phyloP scores from a whole-genome alignment of 1,284 basidiomycete species.

The Pyrrhoderma lamaoense region DNA sequence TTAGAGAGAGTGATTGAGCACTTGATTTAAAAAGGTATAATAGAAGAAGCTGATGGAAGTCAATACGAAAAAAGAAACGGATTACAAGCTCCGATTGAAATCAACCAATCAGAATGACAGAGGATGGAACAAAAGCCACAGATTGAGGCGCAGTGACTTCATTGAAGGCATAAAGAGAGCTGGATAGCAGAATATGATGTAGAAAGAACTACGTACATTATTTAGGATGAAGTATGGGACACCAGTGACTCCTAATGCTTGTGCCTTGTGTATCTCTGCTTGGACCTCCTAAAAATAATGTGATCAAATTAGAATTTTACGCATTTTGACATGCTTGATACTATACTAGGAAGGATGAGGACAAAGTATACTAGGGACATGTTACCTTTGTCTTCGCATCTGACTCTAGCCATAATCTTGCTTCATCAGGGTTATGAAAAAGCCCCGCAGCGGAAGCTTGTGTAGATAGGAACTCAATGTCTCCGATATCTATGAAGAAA shows the following conservation, averaged over 20 bases:
- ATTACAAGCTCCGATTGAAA: no score
- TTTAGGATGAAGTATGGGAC: slow-evolving; percentile 18
- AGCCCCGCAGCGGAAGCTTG: slow-evolving; percentile 7
- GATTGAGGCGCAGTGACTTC: no score
- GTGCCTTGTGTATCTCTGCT: slow-evolving; percentile 5
- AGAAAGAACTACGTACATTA: slow-evolving; percentile 3
- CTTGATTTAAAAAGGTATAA: neutral
- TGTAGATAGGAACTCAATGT: slow-evolving; percentile 11
- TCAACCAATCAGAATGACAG: no score
- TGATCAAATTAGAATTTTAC: no score
- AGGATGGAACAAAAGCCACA: no score
- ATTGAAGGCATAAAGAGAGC: no score
- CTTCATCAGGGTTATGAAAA: slow-evolving; percentile 9
- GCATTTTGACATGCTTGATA: no score
- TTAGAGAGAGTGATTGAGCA: neutral
- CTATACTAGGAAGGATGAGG: neutral
- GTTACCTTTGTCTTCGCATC: slow-evolving; percentile 13
- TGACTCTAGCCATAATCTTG: slow-evolving; percentile 11
- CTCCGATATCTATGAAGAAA: slow-evolving; percentile 12
- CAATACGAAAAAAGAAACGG: no score
- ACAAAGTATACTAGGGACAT: neutral
- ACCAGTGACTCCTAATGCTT: slow-evolving; percentile 13
- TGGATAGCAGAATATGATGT: neutral
- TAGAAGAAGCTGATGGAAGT: neutral
- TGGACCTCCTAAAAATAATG: slow-evolving; percentile 15